Evolutionary conservation across 192 early-diverging fungal genomes (phyloP), one percentile per base, ranked within the genome.

Genomic region (Coemansia sp.): DNA sequence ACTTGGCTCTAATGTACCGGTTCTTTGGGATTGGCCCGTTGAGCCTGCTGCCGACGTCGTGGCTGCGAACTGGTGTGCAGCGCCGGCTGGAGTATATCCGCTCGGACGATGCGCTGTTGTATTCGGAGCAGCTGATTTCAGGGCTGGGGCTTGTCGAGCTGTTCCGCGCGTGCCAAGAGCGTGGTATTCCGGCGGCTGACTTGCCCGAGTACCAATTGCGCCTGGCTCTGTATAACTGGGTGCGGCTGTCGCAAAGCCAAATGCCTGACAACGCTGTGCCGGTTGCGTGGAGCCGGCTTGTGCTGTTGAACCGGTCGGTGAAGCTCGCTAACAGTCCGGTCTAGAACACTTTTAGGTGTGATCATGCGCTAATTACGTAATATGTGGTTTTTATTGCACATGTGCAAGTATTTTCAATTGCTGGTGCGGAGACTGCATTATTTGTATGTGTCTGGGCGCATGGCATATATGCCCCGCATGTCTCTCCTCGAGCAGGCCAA

Each of bases 261-360:
- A 36, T 9, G 22, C 36, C 37, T 5, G 23, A 38, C 1, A 51
- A 42, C 12, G 60, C 73, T 40, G 19, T 73, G 71, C 57, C 76
- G 76, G 57, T 70, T 64, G 65, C 65, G 38, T 78, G 76, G 76
- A 73, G 71, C 42, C 76, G 71, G 19, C 63, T 78, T 44, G 76
- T 54, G 7, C 64, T 73, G 11, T 58, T 78, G 34, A 52, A 62
- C 55, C 62, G 68, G 26, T 44, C 42, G 2, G 63, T 40, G 6
- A 57, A 57, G 15, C 34, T 36, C 19, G 53, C 42, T 17, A 53
- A 12, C 38, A 14, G 11, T 31, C 31, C 31, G 5, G 31, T 31
- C 31, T 31, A 31, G 31, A 31, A 31, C 31, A 31, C 31, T 31
- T 7, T 5, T 31, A 6, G 6, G 7, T 31, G 7, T 31, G 1